Percentiles rank a stretch among this genome's conserved stretches.
Evolutionary conservation across 805 yeast genomes (phyloP).

Genomic region (Candida boleticola): DNA sequence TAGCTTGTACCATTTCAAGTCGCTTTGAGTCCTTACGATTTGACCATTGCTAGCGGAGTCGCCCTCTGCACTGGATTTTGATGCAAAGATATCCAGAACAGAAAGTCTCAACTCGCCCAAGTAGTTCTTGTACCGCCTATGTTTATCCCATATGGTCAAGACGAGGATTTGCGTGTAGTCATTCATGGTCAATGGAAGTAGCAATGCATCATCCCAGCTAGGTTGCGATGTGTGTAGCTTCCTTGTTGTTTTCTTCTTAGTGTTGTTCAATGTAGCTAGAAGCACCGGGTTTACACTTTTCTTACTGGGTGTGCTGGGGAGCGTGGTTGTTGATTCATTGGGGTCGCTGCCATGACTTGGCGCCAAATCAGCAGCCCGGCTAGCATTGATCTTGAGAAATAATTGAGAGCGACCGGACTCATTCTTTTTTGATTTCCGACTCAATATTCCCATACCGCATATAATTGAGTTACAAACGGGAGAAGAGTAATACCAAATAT

Average conservation of each 20-base stretch:
- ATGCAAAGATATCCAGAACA: slow-evolving; percentile 22
- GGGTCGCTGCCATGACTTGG: slow-evolving; percentile 6
- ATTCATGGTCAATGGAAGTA: slow-evolving; percentile 26
- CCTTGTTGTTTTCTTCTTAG: slow-evolving; percentile 26
- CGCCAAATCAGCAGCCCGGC: slow-evolving; percentile 39
- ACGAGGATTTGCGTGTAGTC: slow-evolving; percentile 29
- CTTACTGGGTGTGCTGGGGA: not conserved
- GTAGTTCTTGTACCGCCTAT: slow-evolving; percentile 33
- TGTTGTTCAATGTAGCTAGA: slow-evolving; percentile 31
- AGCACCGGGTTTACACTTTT: slow-evolving; percentile 36
- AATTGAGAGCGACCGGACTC: slow-evolving; percentile 11
- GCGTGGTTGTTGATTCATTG: not conserved
- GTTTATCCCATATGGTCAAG: slow-evolving; percentile 41
- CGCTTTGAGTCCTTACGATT: slow-evolving; percentile 18
- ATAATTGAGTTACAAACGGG: too few relatives aligned
- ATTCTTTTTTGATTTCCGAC: not conserved
- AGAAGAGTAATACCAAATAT: too few relatives aligned
- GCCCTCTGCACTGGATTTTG: too few relatives aligned
- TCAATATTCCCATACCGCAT: too few relatives aligned
- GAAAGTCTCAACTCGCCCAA: slow-evolving; percentile 39
- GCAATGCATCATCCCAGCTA: slow-evolving; percentile 36
- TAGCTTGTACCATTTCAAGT: slow-evolving; percentile 45
- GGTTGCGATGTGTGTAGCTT: slow-evolving; percentile 36
- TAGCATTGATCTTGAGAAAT: slow-evolving; percentile 32
- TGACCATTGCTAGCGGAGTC: too few relatives aligned